phyloP scores from a whole-genome alignment of 1,284 basidiomycete genomes.

The Cystobasidium pallidum region DNA sequence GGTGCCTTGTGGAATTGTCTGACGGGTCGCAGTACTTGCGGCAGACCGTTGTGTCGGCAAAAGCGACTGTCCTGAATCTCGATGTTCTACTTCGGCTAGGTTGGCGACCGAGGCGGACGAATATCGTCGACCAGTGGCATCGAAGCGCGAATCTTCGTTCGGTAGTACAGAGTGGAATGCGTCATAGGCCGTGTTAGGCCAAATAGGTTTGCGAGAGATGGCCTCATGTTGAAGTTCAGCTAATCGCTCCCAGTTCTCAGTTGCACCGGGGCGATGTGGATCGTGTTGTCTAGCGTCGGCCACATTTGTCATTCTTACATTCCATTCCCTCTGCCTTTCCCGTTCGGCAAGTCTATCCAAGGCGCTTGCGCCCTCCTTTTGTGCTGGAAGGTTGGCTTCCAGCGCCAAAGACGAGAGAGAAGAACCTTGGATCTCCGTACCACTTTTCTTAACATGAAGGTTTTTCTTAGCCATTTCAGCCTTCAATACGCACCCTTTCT shows the following conservation, averaged over 20 bases:
- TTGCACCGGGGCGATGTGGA: background rate
- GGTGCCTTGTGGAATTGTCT: background rate
- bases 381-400: background rate
- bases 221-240: background rate
- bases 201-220: background rate
- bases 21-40: background rate
- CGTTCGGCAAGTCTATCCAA: conserved; percentile 37
- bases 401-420: conserved; percentile 2
- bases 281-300: background rate
- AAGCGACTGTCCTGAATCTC: background rate
- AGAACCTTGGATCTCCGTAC: conserved; percentile 6
- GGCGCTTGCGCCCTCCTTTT: conserved; percentile 20
- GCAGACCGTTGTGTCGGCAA: background rate
- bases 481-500: conserved; percentile 90
- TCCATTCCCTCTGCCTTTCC: conserved; percentile 27
- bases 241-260: background rate
- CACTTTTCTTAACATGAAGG: conserved; percentile 84
- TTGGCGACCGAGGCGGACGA: background rate
- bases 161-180: conserved; percentile 70
- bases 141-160: background rate
- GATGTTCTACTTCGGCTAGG: background rate
- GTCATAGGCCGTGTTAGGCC: conserved; percentile 63
- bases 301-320: background rate
- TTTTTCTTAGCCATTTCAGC: conserved; percentile 99
- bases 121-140: background rate